phyloP scores from a whole-genome alignment of 495 filamentous ascomycete species.

The Penicillium cinerascens region DNA sequence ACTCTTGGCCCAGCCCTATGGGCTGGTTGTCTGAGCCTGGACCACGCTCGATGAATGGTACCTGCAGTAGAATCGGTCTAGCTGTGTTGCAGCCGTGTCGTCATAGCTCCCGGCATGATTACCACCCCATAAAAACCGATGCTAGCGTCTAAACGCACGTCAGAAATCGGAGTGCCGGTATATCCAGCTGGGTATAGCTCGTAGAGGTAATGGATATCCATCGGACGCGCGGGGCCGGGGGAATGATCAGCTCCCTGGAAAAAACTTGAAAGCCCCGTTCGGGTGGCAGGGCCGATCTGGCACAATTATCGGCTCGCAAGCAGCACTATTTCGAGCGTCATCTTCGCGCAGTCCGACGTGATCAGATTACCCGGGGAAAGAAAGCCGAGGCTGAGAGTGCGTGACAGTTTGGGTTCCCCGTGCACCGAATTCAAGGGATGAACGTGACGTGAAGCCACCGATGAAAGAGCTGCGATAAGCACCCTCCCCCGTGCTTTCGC shows the following conservation, averaged over 20 bases:
- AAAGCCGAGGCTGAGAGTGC: slow-evolving; percentile 4
- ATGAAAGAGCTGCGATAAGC: background rate
- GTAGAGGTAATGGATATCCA: background rate
- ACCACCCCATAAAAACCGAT: background rate
- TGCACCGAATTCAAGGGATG: background rate
- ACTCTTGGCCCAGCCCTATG: slow-evolving; percentile 13
- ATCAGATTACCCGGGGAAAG: background rate
- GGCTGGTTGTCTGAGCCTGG: slow-evolving; percentile 1
- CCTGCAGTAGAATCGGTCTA: slow-evolving; percentile 26
- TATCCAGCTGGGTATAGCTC: background rate
- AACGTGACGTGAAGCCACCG: background rate
- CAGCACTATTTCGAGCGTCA: background rate
- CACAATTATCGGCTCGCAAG: background rate
- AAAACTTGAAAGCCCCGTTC: background rate
- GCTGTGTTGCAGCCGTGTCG: slow-evolving; percentile 5
- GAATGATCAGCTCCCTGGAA: background rate
- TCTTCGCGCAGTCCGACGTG: background rate
- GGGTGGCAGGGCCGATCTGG: slow-evolving; percentile 5
- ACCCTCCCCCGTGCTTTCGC: background rate
- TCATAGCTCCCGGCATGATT: background rate
- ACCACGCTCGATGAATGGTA: slow-evolving; percentile 8
- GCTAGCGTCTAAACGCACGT: background rate
- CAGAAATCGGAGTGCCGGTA: background rate
- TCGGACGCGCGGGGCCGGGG: background rate
- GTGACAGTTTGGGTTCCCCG: background rate